Evolutionary conservation across 1,284 basidiomycete genomes (phyloP).

Genomic region (Bondarzewia mesenterica): DNA sequence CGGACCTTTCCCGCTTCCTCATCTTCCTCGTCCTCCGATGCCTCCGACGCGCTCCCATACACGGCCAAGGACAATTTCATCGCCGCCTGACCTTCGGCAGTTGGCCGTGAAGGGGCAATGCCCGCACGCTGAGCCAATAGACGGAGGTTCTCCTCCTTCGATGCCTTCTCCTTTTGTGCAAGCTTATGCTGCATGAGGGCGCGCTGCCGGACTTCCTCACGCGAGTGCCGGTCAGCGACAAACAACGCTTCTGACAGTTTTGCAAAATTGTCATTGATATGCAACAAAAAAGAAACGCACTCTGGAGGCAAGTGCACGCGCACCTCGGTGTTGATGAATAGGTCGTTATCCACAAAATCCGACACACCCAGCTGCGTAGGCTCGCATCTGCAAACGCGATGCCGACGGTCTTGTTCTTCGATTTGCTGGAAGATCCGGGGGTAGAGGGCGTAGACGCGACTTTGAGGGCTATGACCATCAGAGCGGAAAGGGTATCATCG

Average conservation of each 20-base stretch:
- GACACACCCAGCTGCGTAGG: conserved; percentile 67
- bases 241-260: conserved; percentile 97
- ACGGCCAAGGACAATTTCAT: conserved; percentile 76
- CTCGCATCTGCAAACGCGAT: conserved; percentile 77
- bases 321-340: conserved; percentile 94
- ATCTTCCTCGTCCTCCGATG: conserved; percentile 56
- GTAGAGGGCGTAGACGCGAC: conserved; percentile 47
- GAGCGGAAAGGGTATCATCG: conserved; percentile 77
- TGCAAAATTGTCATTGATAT: conserved; percentile 99
- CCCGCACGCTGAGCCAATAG: conserved; percentile 92
- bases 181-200: conserved; percentile 97
- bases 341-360: conserved; percentile 94
- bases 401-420: conserved; percentile 55
- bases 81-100: conserved; percentile 50
- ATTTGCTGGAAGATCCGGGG: conserved; percentile 32
- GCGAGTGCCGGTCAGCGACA: conserved; percentile 95
- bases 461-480: conserved; percentile 89
- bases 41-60: conserved; percentile 61
- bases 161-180: conserved; percentile 95
- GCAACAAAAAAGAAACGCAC: conserved; percentile 56
- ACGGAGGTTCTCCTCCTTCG: conserved; percentile 94
- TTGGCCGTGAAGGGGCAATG: conserved; percentile 36
- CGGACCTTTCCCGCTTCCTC: conserved; percentile 82
- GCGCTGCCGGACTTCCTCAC: conserved; percentile 95
- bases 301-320: no score